phyloP scores from a whole-genome alignment of 768 basidiomycete species.

The Naganishia onofrii region DNA sequence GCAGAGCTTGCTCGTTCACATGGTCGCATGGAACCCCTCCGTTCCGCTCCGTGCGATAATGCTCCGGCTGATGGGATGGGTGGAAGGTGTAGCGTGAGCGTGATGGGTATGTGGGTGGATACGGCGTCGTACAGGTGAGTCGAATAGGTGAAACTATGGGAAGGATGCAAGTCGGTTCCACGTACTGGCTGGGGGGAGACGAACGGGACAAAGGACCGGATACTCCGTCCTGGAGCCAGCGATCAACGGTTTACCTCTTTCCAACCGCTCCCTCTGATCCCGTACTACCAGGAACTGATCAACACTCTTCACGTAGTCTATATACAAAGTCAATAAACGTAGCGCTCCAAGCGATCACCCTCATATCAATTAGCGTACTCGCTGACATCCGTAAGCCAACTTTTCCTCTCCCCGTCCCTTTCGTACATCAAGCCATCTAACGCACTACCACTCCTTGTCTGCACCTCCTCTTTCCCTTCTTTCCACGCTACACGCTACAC shows the following conservation, averaged over 20 bases:
- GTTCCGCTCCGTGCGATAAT: conserved; percentile 60
- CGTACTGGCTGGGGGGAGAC: too few species aligned
- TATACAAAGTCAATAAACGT: conserved; percentile 86
- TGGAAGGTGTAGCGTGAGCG: conserved; percentile 71
- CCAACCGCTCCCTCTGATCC: not conserved
- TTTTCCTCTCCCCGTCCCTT: not conserved
- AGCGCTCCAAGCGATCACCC: conserved; percentile 82
- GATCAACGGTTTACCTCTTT: too few species aligned
- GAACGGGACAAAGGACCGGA: too few species aligned
- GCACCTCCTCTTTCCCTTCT: not conserved
- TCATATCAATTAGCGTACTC: conserved; percentile 88
- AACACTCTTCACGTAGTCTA: conserved; percentile 57
- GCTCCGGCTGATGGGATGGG: conserved; percentile 33
- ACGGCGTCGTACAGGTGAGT: conserved; percentile 84
- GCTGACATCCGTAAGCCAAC: conserved; percentile 86
- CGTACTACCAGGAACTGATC: not conserved
- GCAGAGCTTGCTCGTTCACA: conserved; percentile 89
- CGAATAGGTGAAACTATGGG: too few species aligned
- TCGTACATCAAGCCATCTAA: not conserved
- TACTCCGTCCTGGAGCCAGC: too few species aligned
- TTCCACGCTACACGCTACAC: too few species aligned
- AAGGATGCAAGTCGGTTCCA: too few species aligned
- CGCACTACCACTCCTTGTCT: too few species aligned
- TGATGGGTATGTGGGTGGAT: conserved; percentile 83
- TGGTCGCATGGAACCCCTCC: conserved; percentile 72